phyloP scores from a whole-genome alignment of 345 rosid species.

The Bretschneidera sinensis region DNA sequence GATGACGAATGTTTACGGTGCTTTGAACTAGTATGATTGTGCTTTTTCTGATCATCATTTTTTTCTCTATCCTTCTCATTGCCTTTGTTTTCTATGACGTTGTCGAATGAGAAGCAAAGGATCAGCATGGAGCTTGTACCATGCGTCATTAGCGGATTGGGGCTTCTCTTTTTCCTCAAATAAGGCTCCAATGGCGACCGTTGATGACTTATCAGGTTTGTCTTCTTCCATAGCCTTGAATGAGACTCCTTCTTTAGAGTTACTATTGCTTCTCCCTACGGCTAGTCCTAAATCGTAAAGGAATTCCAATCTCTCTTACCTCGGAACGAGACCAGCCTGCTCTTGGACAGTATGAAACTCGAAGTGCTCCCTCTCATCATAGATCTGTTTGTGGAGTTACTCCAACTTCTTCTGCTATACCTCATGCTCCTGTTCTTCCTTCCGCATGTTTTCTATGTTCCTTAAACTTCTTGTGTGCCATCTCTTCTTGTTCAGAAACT shows the following conservation, averaged over 20 bases:
- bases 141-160: too few species aligned
- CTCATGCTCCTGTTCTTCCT: conserved; percentile 72
- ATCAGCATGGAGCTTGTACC: conserved; percentile 72
- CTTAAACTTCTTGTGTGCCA: too few species aligned
- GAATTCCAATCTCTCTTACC: conserved; percentile 71
- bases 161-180: too few species aligned
- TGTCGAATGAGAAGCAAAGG: conserved; percentile 69
- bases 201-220: conserved; percentile 19
- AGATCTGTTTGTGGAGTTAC: conserved; percentile 71
- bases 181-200: conserved; percentile 51
- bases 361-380: conserved; percentile 59
- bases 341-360: conserved; percentile 72
- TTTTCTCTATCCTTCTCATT: conserved; percentile 27
- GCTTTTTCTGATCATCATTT: conserved; percentile 16
- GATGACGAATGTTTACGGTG: conserved; percentile 32
- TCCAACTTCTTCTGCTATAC: conserved; percentile 74
- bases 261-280: conserved; percentile 53
- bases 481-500: too few species aligned
- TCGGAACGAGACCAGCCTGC: conserved; percentile 70
- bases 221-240: conserved; percentile 53
- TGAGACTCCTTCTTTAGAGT: conserved; percentile 29
- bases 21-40: conserved; percentile 26
- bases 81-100: conserved; percentile 35
- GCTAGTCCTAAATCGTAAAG: conserved; percentile 66
- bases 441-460: conserved; percentile 80